Base-by-base conservation (phyloP, 2,329 filamentous ascomycete genomes). In the Aspergillus unguis region DNA sequence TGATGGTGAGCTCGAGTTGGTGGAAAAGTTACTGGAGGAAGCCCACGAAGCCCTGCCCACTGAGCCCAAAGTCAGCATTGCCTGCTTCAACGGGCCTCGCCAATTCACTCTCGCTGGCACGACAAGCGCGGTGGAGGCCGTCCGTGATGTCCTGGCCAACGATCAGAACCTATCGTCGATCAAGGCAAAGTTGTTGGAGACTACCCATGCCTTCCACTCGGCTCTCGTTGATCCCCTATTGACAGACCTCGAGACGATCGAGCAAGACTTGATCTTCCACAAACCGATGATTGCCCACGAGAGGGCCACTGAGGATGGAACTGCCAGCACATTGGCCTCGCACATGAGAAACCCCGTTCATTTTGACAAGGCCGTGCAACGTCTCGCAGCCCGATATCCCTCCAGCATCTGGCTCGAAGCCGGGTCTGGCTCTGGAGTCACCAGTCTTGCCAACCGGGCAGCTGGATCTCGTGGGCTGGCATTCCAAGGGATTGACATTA, bases 141-240 rank as follows among this genome's bases (percentile, higher is more conserved):
- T 78, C 6, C 63, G 72, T 2, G 57, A 54, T 0, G 36, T 53
- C 2, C 10, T 27, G 25, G 23, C 38, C 9, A 27, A 10, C 11
- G 32, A 27, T 11, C 38, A 2, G 38, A 33, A 7, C 11, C 4
- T 33, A 2, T 33, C 38, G 10, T 5, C 8, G 5, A 26, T 27
- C 25, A 25, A 10, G 4, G 44, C 49, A 6, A 26, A 76, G 76
- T 59, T 56, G 3, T 69, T 81, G 0, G 66, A 73, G 9, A 74
- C 77, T 1, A 75, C 76, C 0, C 71, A 80, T 50, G 77, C 74
- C 0, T 80, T 78, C 58, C 78, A 80, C 56, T 80, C 72, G 0
- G 44, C 52, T 0, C 66, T 80, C 0, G 71, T 75, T 0, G 75
- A 80, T 0, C 44, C 52, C 0, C 41, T 78, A 0, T 50, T 66